Percentiles rank a stretch among this genome's conserved stretches.
phyloP scores from a whole-genome alignment of 1,139 yeast species.

The Candida glucosophila region DNA sequence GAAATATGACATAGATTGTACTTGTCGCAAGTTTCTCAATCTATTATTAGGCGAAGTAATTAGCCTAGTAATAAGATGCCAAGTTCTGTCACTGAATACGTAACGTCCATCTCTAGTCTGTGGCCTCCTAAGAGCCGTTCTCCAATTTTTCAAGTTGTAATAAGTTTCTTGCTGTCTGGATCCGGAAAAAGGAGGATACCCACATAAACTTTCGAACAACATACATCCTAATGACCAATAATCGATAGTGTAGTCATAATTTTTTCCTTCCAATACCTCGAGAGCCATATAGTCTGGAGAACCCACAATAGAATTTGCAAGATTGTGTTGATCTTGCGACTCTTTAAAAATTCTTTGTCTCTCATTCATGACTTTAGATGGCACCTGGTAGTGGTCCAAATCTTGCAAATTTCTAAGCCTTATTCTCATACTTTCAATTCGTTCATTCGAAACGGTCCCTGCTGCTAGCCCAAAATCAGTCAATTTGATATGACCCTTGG shows the following conservation, averaged over 20 bases:
- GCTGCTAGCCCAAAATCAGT: conserved; percentile 98
- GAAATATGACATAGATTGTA: conserved; percentile 74
- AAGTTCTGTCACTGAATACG: conserved; percentile 93
- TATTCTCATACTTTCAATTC: conserved; percentile 88
- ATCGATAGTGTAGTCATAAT: conserved; percentile 92
- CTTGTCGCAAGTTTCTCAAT: conserved; percentile 69
- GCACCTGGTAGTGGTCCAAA: conserved; percentile 57
- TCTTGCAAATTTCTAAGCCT: conserved; percentile 76
- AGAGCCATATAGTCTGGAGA: conserved; percentile 99
- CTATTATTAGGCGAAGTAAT: conserved; percentile 77
- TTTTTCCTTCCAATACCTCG: conserved; percentile 90
- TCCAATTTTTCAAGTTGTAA: conserved; percentile 90
- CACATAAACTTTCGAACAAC: conserved; percentile 82
- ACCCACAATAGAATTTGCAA: conserved; percentile 94
- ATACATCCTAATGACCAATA: conserved; percentile 99
- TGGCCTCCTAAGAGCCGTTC: conserved; percentile 79
- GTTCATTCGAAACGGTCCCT: conserved; percentile 86
- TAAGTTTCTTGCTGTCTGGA: conserved; percentile 91
- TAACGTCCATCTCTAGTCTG: conserved; percentile 84
- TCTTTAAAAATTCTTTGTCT: conserved; percentile 80
- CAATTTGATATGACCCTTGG: conserved; percentile 89
- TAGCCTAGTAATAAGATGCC: conserved; percentile 76
- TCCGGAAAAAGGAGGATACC: conserved; percentile 97
- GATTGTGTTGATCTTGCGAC: conserved; percentile 53
- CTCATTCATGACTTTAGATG: conserved; percentile 72